Evolutionary conservation across 2,329 filamentous ascomycete species (phyloP), one percentile per base, ranked within the genome.

Genomic region (Alternaria brassicicola): DNA sequence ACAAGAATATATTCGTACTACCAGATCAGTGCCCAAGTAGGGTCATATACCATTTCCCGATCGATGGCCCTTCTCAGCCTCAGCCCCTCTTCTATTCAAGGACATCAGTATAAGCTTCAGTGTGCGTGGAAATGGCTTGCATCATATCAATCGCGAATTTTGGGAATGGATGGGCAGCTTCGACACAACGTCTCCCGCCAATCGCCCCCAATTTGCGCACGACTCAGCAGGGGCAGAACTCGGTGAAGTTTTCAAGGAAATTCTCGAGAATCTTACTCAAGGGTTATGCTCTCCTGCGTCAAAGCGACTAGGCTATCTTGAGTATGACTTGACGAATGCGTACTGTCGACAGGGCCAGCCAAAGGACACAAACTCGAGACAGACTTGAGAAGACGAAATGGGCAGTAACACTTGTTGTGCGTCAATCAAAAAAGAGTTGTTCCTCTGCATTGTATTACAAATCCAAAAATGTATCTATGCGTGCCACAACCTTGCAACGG

Each of bases 401-500:
- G 25, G 25, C 25, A 26, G 25, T 7, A 26, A 26, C 8, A 4
- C 8, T 26, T 26, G 8, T 26, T 26, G 25, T 38, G 17, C 12
- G 21, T 33, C 17, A 46, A 23, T 21, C 12, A 23, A 21, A 46
- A 46, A 46, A 46, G 19, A 46, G 8, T 13, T 1, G 6, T 46
- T 9, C 36, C 42, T 52, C 15, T 57, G 42, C 45, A 49, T 53
- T 58, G 26, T 42, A 55, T 50, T 60, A 52, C 43, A 52, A 31
- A 10, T 23, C 42, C 8, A 12, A n/a, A 12, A 3, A 12, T 57
- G 23, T 17, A 23, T 47, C 65, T 78, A 92, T 72, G 95, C 94
- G 73, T 85, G 91, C 95, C 95, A 99, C 63, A 98, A 83, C 76
- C 90, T 87, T 85, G 90, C 92, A 67, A 97, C 84, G 30, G 89